A percentile compares a stretch with the other conserved stretches of the same genome.
Evolutionary conservation across 495 filamentous ascomycete species (phyloP).

Genomic region (Bryoglossum gracile): DNA sequence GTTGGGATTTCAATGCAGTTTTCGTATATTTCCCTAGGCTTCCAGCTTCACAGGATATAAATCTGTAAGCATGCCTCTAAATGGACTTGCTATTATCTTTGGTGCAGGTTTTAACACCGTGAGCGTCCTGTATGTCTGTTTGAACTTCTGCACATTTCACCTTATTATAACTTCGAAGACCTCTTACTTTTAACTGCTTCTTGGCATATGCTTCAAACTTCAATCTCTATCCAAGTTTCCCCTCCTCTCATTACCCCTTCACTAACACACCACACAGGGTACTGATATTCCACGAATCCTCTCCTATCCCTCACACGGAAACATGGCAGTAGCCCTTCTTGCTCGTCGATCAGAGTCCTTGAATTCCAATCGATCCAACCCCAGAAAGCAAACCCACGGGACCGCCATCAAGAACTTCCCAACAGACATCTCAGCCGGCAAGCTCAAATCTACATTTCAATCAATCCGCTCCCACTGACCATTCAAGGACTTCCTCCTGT

Average conservation of each 20-base stretch:
- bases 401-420: conserved; percentile 39
- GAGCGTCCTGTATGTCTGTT: conserved; percentile 2
- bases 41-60: background rate
- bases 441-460: conserved; percentile 32
- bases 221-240: too few relatives aligned
- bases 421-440: conserved; percentile 34
- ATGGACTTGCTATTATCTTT: conserved; percentile 38
- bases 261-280: conserved; percentile 32
- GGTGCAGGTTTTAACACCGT: conserved; percentile 37
- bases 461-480: conserved; percentile 34
- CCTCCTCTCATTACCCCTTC: too few relatives aligned
- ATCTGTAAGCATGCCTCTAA: conserved; percentile 29
- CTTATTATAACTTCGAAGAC: too few relatives aligned
- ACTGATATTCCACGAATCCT: conserved; percentile 42
- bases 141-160: background rate
- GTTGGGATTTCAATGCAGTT: background rate
- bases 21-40: background rate
- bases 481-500: conserved; percentile 36
- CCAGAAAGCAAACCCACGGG: conserved; percentile 31
- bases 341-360: conserved; percentile 35
- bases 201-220: too few relatives aligned
- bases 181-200: too few relatives aligned
- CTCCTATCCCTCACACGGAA: conserved; percentile 38
- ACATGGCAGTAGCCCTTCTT: conserved; percentile 41
- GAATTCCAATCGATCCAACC: conserved; percentile 26